These are phyloP conservation scores for Debaryomyces psychrophilus DNA, from an alignment of 1,139 yeast genomes.

Conservation along the genomic window DNA sequence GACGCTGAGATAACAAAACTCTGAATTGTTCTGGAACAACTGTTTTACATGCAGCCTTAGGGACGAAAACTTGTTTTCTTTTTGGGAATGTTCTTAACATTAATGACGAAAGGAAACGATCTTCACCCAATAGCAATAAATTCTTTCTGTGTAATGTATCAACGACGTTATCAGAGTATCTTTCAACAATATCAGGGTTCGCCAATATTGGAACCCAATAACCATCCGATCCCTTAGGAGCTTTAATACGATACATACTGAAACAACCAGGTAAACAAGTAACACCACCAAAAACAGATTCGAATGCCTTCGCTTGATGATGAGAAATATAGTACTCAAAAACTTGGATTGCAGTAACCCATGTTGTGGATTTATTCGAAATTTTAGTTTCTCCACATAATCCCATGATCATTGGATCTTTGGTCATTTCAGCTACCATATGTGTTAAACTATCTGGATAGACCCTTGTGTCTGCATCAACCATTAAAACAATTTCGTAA, in stretches of 20 bases:
- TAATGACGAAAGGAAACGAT: constrained; percentile 82
- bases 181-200: constrained; percentile 94
- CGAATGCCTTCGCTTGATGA: constrained; percentile 95
- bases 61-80: constrained; percentile 88
- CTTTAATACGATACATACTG: constrained; percentile 90
- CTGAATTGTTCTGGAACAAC: constrained; percentile 82
- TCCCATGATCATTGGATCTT: constrained; percentile 91
- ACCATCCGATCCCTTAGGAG: constrained; percentile 89
- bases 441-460: constrained; percentile 90
- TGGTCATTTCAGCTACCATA: constrained; percentile 91
- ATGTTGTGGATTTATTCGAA: constrained; percentile 78
- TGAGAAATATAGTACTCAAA: constrained; percentile 95
- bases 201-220: constrained; percentile 96
- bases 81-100: constrained; percentile 94
- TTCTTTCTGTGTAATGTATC: constrained; percentile 90
- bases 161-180: constrained; percentile 87
- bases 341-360: constrained; percentile 96
- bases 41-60: constrained; percentile 96
- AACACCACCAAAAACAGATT: constrained; percentile 93
- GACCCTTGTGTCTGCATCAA: constrained; percentile 94
- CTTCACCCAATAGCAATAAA: constrained; percentile 88
- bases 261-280: constrained; percentile 98
- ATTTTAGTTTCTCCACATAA: constrained; percentile 97
- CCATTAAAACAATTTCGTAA: constrained; percentile 89
- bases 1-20: constrained; percentile 88